These are phyloP conservation scores for Salix udensis DNA, from an alignment of 345 rosid species.

Conservation along the genomic window DNA sequence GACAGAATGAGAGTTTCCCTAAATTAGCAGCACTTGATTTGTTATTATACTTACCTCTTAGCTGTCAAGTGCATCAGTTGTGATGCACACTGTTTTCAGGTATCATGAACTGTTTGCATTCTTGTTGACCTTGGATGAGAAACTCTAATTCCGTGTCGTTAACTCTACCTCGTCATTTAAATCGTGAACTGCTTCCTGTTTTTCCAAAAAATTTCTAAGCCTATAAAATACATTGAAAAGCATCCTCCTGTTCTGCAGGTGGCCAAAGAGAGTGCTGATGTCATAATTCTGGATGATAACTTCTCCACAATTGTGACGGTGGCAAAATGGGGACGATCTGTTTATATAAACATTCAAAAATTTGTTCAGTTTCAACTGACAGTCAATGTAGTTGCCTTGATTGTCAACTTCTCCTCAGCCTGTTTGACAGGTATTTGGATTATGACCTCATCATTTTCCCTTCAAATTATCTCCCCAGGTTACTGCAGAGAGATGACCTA, in stretches of 20 bases:
- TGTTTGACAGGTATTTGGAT: constrained; percentile 66
- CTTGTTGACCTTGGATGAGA: neutral
- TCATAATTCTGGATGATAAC: constrained; percentile 34
- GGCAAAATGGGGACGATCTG: constrained; percentile 37
- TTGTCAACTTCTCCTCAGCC: constrained; percentile 56
- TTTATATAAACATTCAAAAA: constrained; percentile 33
- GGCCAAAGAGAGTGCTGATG: constrained; percentile 37
- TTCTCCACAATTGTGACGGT: constrained; percentile 34
- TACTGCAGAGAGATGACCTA: neutral
- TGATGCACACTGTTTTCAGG: no score
- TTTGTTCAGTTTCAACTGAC: constrained; percentile 35
- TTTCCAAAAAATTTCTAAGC: neutral
- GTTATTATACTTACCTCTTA: neutral
- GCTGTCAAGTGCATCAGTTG: no score
- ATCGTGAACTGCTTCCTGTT: neutral
- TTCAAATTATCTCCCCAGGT: neutral
- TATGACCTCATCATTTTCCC: constrained; percentile 3
- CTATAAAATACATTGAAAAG: neutral
- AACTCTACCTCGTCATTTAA: neutral
- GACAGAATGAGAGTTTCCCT: neutral
- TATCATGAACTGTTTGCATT: neutral
- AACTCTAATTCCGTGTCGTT: neutral
- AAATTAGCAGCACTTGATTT: neutral
- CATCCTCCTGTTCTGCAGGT: constrained; percentile 13
- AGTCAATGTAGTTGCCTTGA: constrained; percentile 30